A percentile compares a stretch with the other conserved stretches of the same genome.
Evolutionary conservation across 208 protist species (phyloP).

Genomic region (Acanthamoeba sp.): DNA sequence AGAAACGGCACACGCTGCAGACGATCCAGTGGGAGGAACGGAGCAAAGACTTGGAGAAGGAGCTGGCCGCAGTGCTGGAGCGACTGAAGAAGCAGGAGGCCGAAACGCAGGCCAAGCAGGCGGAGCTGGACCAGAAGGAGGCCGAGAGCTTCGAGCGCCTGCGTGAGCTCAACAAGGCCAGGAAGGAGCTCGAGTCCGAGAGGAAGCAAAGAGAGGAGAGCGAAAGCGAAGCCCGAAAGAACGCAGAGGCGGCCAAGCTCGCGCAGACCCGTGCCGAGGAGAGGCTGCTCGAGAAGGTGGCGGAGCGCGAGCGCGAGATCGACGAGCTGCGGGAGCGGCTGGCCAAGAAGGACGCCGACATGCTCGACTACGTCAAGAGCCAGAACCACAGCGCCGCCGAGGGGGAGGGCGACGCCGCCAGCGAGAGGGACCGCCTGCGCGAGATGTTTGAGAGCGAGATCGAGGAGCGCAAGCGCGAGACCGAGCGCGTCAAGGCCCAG

Average conservation of each 20-base stretch:
- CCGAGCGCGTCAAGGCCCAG: not conserved
- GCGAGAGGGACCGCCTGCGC: not conserved
- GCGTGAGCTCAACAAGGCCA: not conserved
- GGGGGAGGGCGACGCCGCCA: not conserved
- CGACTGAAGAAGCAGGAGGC: not conserved
- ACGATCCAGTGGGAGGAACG: constrained; percentile 3
- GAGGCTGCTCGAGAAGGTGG: not conserved
- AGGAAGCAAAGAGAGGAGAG: not conserved
- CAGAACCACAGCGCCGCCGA: not conserved
- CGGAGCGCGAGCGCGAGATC: constrained; percentile 8
- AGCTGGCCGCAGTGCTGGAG: not conserved
- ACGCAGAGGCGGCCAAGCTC: not conserved
- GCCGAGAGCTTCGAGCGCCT: not conserved
- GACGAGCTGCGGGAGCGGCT: not conserved
- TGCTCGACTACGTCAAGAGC: constrained; percentile 14
- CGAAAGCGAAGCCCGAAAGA: not conserved
- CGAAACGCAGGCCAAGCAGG: not conserved
- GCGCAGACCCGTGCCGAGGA: not conserved
- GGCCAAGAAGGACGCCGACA: constrained; percentile 20
- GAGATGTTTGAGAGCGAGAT: not conserved
- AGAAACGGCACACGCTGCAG: constrained; percentile 36
- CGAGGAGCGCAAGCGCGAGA: not conserved
- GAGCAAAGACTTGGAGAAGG: not conserved
- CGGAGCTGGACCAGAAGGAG: not conserved
- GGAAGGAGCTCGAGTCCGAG: not conserved